A percentile compares a stretch with the other conserved stretches of the same genome.
These are phyloP conservation scores for Wickerhamomyces queroliae DNA, from an alignment of 805 yeast genomes.

Conservation along the genomic window DNA sequence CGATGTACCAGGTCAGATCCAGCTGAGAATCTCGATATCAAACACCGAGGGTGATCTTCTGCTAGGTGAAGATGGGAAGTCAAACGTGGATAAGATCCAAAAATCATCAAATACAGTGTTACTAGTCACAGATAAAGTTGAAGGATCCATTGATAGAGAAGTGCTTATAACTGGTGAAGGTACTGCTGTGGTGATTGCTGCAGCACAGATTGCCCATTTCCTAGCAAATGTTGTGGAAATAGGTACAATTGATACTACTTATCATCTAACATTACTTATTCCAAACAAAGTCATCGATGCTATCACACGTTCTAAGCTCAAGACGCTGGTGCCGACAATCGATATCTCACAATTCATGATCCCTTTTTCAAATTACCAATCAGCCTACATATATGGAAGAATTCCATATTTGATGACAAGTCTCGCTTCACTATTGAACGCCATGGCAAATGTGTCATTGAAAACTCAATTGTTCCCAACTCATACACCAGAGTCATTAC, in stretches of 20 bases:
- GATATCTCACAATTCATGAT: conserved; percentile 9
- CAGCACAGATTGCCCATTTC: not conserved
- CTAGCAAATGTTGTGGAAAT: not conserved
- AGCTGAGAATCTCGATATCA: conserved; percentile 6
- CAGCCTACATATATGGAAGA: conserved; percentile 3
- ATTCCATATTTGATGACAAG: not conserved
- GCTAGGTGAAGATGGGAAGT: conserved; percentile 3
- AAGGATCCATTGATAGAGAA: conserved; percentile 10
- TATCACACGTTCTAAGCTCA: not conserved
- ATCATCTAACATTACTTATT: conserved; percentile 1
- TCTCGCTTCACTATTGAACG: not conserved
- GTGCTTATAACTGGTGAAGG: conserved; percentile 8
- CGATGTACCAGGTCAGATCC: not conserved
- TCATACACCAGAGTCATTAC: conserved; percentile 5
- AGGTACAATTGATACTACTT: not conserved
- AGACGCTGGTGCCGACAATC: not conserved
- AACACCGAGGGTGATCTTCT: conserved; percentile 9
- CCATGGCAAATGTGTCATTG: not conserved
- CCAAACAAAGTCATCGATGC: not conserved
- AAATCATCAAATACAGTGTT: conserved; percentile 4
- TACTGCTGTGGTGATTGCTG: conserved; percentile 1
- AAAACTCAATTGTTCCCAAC: not conserved
- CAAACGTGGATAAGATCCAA: conserved; percentile 2
- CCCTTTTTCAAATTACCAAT: conserved; percentile 13
- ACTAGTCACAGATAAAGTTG: conserved; percentile 5